phyloP scores from a whole-genome alignment of 345 rosid species.

The Aquilaria yunnanensis region DNA sequence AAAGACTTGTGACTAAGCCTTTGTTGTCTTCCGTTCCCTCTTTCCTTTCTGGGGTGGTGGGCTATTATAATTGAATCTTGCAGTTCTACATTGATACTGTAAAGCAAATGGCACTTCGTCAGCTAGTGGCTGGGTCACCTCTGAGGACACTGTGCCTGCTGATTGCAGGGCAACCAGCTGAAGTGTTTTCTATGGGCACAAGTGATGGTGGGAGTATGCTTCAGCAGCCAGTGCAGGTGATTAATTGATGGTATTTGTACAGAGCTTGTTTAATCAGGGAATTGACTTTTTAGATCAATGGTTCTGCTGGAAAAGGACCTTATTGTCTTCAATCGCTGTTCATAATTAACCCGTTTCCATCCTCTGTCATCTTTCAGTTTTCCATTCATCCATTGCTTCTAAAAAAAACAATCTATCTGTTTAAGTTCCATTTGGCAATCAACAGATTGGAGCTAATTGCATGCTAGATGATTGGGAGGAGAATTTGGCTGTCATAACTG shows the following conservation, averaged over 20 bases:
- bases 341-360: background rate
- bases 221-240: constrained; percentile 61
- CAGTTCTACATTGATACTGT: constrained; percentile 64
- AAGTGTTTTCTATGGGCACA: constrained; percentile 42
- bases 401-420: background rate
- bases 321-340: background rate
- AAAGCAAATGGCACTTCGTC: constrained; percentile 91
- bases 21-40: background rate
- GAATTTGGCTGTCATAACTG: constrained; percentile 91
- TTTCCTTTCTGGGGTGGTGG: constrained; percentile 17
- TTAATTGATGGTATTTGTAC: constrained; percentile 5
- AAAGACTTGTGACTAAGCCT: constrained; percentile 1
- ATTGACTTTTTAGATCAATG: background rate
- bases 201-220: constrained; percentile 13
- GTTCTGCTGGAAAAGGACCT: constrained; percentile 2
- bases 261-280: too few relatives aligned
- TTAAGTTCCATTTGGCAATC: constrained; percentile 8
- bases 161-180: constrained; percentile 94
- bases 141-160: constrained; percentile 90
- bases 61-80: constrained; percentile 16
- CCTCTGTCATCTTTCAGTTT: background rate
- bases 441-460: constrained; percentile 60
- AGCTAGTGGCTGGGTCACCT: constrained; percentile 91
- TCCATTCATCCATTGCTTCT: background rate
- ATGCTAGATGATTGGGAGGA: constrained; percentile 99